phyloP scores from a whole-genome alignment of 768 basidiomycete genomes.

The Tylopilus vinaceipallidus region DNA sequence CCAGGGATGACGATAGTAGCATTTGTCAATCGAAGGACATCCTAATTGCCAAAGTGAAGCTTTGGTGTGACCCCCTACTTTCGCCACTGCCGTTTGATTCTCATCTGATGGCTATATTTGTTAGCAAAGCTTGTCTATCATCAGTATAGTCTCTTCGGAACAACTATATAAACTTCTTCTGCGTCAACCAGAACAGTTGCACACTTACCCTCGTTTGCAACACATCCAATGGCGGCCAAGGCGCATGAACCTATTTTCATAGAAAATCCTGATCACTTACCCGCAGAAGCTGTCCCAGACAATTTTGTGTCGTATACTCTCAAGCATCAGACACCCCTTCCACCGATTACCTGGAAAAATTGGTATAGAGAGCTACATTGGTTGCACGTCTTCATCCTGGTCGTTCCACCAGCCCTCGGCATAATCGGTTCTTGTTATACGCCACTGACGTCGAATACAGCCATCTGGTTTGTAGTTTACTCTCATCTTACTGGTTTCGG shows the following conservation, averaged over 20 bases:
- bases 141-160: no score
- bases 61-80: no score
- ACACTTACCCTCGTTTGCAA: background rate
- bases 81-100: no score
- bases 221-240: background rate
- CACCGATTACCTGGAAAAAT: slow-evolving; percentile 10
- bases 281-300: background rate
- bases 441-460: background rate
- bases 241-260: background rate
- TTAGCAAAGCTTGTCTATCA: no score
- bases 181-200: background rate
- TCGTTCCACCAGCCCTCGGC: slow-evolving; percentile 5
- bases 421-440: slow-evolving; percentile 1
- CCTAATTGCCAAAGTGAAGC: no score
- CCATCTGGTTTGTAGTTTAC: slow-evolving; percentile 27
- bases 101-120: no score
- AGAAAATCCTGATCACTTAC: slow-evolving; percentile 8
- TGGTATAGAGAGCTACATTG: slow-evolving; percentile 12
- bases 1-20: no score
- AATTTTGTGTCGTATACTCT: slow-evolving; percentile 13
- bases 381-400: slow-evolving; percentile 9
- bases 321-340: slow-evolving; percentile 5
- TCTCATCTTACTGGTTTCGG: slow-evolving; percentile 76
- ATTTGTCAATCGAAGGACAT: no score
- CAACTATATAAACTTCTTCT: background rate